Evolutionary conservation across 179 eudicot species (phyloP), one percentile per base, ranked within the genome.

Genomic region (Patellifolia procumbens): DNA sequence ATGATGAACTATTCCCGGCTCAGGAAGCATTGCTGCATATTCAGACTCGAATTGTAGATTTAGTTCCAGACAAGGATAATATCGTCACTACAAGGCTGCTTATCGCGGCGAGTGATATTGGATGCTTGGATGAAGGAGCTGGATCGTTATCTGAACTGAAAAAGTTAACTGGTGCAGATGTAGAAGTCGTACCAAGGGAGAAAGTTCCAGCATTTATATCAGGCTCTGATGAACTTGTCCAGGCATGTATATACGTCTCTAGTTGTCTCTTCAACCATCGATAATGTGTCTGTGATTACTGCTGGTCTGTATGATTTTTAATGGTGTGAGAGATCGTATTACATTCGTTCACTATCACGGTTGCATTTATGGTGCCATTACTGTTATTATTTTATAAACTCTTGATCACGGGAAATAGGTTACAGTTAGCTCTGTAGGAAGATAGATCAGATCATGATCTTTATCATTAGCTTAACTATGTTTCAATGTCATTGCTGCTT

Each of bases 11-110:
- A 66, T 94, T 94, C 88, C 98, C 98, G 39, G 98, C 98, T 78
- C 98, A 94, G 86, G 98, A 94, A 89, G 97, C 98, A 17, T 83
- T 94, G 84, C 83, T 95, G 78, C 99, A 95, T 84, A 93, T 95
- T 76, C 99, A 95, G 82, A 93, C 95, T 70, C 91, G 90, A 55
- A 95, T 93, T 58, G 88, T 88, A 31, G 99, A 95, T 88, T 84
- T 95, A 70, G 76, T 84, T 77, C 97, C 92, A 26, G 97, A 88
- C 61, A 91, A 87, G 81, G 97, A 95, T 77, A 95, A 88, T 81
- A 76, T 93, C 76, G 84, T 91, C 74, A 95, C 95, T 37, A 95
- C 99, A 65, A 85, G 99, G 67, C 81, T 93, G 84, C 87, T 95
- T 69, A 80, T 95, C 70, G 86, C 90, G 32, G 84, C 95, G 16